phyloP scores from a whole-genome alignment of 1,284 basidiomycete species.

The Malassezia yamatoensis region DNA sequence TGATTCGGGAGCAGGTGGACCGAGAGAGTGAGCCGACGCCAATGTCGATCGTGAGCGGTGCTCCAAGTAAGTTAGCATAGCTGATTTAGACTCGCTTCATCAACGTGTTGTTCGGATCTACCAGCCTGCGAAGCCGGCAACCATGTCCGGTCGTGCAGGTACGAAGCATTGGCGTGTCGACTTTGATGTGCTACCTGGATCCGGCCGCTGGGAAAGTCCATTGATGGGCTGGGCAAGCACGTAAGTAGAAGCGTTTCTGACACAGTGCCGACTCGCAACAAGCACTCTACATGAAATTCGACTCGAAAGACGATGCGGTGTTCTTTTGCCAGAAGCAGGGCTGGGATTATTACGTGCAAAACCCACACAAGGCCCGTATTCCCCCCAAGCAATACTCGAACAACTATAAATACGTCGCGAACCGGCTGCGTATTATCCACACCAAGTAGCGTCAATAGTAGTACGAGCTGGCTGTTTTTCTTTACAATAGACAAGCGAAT shows the following conservation, averaged over 20 bases:
- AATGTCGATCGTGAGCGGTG: slow-evolving; percentile 14
- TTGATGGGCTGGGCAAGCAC: slow-evolving; percentile 80
- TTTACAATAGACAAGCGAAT: too few relatives aligned
- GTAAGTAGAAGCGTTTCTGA: slow-evolving; percentile 19
- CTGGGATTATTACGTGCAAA: slow-evolving; percentile 49
- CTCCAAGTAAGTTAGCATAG: slow-evolving; percentile 9
- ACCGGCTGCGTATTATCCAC: slow-evolving; percentile 72
- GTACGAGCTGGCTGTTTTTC: too few relatives aligned
- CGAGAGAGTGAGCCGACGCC: slow-evolving; percentile 15
- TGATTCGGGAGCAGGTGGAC: slow-evolving; percentile 17
- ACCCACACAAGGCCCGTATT: slow-evolving; percentile 49
- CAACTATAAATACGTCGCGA: slow-evolving; percentile 75
- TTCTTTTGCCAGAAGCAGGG: slow-evolving; percentile 60
- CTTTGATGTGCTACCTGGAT: slow-evolving; percentile 79
- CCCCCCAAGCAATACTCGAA: slow-evolving; percentile 64
- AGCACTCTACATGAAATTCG: slow-evolving; percentile 75
- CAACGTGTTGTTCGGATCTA: slow-evolving; percentile 83
- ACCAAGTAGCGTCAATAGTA: slow-evolving; percentile 64
- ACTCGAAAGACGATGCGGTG: slow-evolving; percentile 79
- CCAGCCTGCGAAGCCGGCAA: slow-evolving; percentile 85
- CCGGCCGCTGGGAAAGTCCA: slow-evolving; percentile 95
- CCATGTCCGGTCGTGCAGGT: slow-evolving; percentile 80
- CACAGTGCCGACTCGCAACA: slow-evolving; percentile 92
- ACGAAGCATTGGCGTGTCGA: slow-evolving; percentile 85
- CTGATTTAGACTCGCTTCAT: slow-evolving; percentile 52